A percentile compares a stretch with the other conserved stretches of the same genome.
phyloP scores from a whole-genome alignment of 176 grass and related monocot species.

The Alopecurus myosuroides region DNA sequence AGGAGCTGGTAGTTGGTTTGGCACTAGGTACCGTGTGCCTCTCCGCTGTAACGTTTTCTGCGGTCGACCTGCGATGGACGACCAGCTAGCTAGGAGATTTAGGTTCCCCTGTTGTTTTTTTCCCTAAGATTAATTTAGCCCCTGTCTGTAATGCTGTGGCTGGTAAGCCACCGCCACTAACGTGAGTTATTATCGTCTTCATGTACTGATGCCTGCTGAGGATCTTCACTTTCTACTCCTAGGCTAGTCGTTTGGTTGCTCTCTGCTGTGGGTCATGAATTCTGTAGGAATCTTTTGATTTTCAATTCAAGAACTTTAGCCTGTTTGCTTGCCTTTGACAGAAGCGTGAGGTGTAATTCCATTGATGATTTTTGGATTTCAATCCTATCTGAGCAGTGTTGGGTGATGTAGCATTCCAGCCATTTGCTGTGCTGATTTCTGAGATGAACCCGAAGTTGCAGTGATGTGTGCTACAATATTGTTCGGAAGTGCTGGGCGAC shows the following conservation, averaged over 20 bases:
- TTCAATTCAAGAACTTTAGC: slow-evolving; percentile 29
- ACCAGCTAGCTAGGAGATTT: slow-evolving; percentile 45
- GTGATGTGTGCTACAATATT: neutral
- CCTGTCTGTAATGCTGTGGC: slow-evolving; percentile 31
- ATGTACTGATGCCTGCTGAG: slow-evolving; percentile 12
- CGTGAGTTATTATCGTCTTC: neutral
- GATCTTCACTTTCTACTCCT: neutral
- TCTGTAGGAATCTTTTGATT: slow-evolving; percentile 29
- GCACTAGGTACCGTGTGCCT: neutral
- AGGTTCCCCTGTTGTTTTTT: slow-evolving; percentile 31
- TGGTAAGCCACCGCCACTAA: slow-evolving; percentile 23
- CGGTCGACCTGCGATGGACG: neutral
- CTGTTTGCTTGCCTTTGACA: neutral
- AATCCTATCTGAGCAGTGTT: neutral
- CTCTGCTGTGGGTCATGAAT: slow-evolving; percentile 29
- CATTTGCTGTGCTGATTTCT: neutral
- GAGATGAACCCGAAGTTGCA: neutral
- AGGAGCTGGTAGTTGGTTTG: slow-evolving; percentile 23
- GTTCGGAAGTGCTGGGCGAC: no score
- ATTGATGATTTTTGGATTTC: no score
- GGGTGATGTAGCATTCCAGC: neutral
- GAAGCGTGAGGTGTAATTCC: no score
- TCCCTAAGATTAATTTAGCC: slow-evolving; percentile 45
- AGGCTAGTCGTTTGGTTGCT: slow-evolving; percentile 27
- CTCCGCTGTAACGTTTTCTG: neutral